Base-by-base conservation (phyloP, 2,329 filamentous ascomycete genomes). In the Beauveria pseudobassiana region DNA sequence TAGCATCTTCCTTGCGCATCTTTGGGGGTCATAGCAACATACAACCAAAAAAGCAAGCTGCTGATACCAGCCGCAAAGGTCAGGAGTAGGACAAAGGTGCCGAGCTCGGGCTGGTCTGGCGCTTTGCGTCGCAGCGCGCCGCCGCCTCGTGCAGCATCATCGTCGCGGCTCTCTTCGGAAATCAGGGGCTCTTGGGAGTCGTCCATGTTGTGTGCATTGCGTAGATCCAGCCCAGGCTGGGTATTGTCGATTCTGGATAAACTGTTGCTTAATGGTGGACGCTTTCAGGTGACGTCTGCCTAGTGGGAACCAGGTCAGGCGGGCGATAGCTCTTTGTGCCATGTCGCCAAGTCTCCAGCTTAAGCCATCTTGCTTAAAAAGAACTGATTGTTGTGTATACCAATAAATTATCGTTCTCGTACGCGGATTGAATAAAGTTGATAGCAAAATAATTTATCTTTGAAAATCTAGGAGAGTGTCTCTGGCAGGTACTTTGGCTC, bases 21-120 rank as follows among this genome's bases (percentile, higher is more conserved):
- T 63, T 62, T 42, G 16, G 16, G 28, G 28, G 3, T 24, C 18
- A 20, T n/a, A 18, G 12, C 6, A 20, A 75, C 84, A 67, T 72
- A 85, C 86, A 89, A 68, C 87, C 87, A 75, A 89, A 89, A 89
- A 0, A 89, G 69, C 1, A 89, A 76, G 7, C 87, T 87, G 66
- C 84, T 87, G 59, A 89, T 86, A 5, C 86, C 85, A 12, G 87
- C 87, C 12, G 85, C 83, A 55, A 87, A 74, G 3, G 86, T 87
- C 64, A 89, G 74, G 16, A 85, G 70, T 78, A 86, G 83, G 38
- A 88, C 78, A 64, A 86, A 87, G 22, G 78, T 57, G 3, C 82
- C 77, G 3, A 79, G 77, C n/a, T 65, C 64, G 26, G 67, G 57
- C 45, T 67, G 63, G 7, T 62, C 61, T 5, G 50, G 48, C 38